Evolutionary conservation across 1,284 basidiomycete genomes (phyloP), one percentile per base, ranked within the genome.

Genomic region (Ganoderma multipileum): DNA sequence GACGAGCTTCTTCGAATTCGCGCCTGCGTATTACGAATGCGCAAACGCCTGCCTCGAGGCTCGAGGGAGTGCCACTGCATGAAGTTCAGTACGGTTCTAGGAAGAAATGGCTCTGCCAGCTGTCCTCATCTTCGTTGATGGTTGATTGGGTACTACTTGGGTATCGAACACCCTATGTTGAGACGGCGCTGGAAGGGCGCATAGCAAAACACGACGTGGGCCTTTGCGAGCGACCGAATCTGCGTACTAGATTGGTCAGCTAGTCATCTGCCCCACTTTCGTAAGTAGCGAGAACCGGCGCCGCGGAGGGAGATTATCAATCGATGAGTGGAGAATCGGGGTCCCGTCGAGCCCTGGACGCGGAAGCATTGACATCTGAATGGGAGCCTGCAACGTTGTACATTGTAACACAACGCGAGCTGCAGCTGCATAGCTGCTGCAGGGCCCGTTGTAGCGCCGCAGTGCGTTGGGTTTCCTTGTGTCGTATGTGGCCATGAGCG

Each of bases 221-320:
- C 5, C 52, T 14, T 4, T 39, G 38, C 38, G 54, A 30, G 30
- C 55, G 18, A 20, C 9, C 33, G 55, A 36, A 18, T 38, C 30
- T 38, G 33, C 3, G 20, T n/a, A n/a, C n/a, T n/a, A 18, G 55
- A n/a, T 36, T 38, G 18, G 33, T 38, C 33, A 38, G 55, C 33
- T 4, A 30, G 55, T 58, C 55, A 58, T 58, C 30, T 58, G 55
- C 16, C n/a, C 55, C 3, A n/a, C 55, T 14, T 11, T 58, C 33
- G 2, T 33, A n/a, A 18, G n/a, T 1, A 58, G 33, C 30, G 30
- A 33, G n/a, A n/a, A 6, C 58, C 38, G 23, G 23, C 14, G 33
- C 58, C 58, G 38, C 38, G 58, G 58, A 23, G 26, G 58, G 36
- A 60, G 58, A 60, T 60, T 26, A 42, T 60, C 55, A 58, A 60